Base-by-base conservation (phyloP, 1,284 basidiomycete genomes). In the Cryptococcus sp. region DNA sequence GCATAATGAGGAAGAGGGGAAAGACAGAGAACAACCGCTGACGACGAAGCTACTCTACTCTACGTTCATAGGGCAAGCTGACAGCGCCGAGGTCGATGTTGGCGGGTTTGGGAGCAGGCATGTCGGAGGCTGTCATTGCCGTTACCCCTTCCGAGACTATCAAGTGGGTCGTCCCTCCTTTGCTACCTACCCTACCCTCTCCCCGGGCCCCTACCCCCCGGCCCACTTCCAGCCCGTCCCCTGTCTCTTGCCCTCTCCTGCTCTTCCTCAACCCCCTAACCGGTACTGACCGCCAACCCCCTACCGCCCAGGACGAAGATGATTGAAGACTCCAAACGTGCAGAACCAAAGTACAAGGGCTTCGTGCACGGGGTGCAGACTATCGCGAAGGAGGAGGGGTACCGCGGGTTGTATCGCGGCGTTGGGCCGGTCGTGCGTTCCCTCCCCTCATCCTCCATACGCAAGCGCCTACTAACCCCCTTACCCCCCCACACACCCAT, bases 131-230 rank as follows among this genome's bases (percentile, higher is more conserved):
- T 1, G 75, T 98, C 24, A 85, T 98, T 57, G 95, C 94, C 1
- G 95, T 98, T 6, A 98, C 95, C 0, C 96, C 95, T 0, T 93
- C 90, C 8, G 95, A 98, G 77, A 98, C 95, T 0, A 97, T 98
- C 81, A 98, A 98, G 92, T 93, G 54, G 44, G 87, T 76, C 13
- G 13, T 46, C 13, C 21, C 21, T 42, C 40, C 49, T n/a, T n/a
- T n/a, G n/a, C n/a, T n/a, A n/a, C n/a, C n/a, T n/a, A n/a, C n/a
- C 15, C 44, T 24, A 8, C 45, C n/a, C 37, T 18, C 33, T 45
- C 15, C 6, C 23, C 18, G 16, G 21, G 16, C 45, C 9, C 43
- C 13, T 45, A 21, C 15, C 20, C 11, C 43, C 21, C 43, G 9
- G 15, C 43, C 43, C 43, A 39, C 38, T 39, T n/a, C 12, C n/a